Evolutionary conservation across 2,329 filamentous ascomycete species (phyloP), one percentile per base, ranked within the genome.

Genomic region (Trichoderma gracile): DNA sequence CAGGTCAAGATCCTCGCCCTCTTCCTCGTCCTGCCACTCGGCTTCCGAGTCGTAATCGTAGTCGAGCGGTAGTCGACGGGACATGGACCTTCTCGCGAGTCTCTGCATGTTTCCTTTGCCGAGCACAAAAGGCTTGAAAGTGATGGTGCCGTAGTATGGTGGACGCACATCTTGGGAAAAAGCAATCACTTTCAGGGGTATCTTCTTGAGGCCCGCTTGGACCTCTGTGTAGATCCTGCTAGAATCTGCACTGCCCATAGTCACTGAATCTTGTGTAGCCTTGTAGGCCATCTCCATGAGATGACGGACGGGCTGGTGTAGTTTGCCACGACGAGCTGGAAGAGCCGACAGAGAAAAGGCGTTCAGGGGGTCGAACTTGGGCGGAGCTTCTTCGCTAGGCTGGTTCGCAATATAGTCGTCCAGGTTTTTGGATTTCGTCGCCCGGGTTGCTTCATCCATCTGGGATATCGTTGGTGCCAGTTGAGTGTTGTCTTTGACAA

Each of bases 21-120:
- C 85, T 64, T 79, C 85, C 66, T 89, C 84, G 65, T 92, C 91
- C 72, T 93, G 89, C 91, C 91, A 96, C 73, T 95, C 92, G 6
- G 86, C 90, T 74, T 96, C 91, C 3, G 91, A 94, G 72, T 95
- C 91, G 73, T 94, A 93, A 68, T 93, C 91, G 73, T 96, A 96
- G 70, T 92, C 82, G 4, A 90, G 82, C 5, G 88, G 84, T 1
- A 92, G 78, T n/a, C 80, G 77, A 66, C 82, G 75, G 69, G 79
- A 74, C 71, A 81, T 69, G 66, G 91, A 80, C 73, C 86, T 78
- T 71, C 85, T 74, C 65, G 85, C 84, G 7, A 87, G 74, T 53
- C 76, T 79, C 4, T 73, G 72, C 67, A 88, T 80, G 33, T 83
- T 82, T 1, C 80, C 73, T 17, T 69, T 69, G 1, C 78, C 81